Base-by-base conservation (phyloP, 2,329 filamentous ascomycete species). In the Pseudohalonectria lignicola region DNA sequence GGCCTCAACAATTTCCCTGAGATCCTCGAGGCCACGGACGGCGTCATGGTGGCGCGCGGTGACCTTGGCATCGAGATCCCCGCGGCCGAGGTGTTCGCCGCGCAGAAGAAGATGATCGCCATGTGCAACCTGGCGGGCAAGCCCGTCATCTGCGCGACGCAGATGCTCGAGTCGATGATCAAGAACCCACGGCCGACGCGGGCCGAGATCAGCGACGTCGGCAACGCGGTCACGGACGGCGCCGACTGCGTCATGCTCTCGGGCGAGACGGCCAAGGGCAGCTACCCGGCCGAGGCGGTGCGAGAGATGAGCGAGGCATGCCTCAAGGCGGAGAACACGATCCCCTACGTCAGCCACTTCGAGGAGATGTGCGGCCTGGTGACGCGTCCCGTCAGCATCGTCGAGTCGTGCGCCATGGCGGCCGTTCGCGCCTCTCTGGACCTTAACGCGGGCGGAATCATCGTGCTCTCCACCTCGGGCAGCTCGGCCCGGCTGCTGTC, bases 81-180 rank as follows among this genome's bases (percentile, higher is more conserved):
- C 36, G 90, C 92, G 44, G 86, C 90, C 47, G 92, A 98, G 74
- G 92, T 98, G 49, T 98, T 98, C 66, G 86, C 94, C 51, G 92
- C 92, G 41, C 92, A 98, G 75, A 98, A 98, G 83, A 98, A 98
- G 86, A 88, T 98, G 77, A 98, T 98, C 65, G 88, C 92, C 67
- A 96, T 96, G 81, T 98, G 92, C 79, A 98, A 98, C 74, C 80
- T 95, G 59, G 88, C 87, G 51, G 92, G 92, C 66, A 98, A 98
- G 77, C 92, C 92, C 50, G 88, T 90, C 62, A 95, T 98, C 62
- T 96, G 90, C 67, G 92, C 92, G 43, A 98, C 92, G 30, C 92
- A 98, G 74, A 98, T 98, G 92, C 78, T 98, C 51, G 92, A 98
- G 77, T 94, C 87, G 47, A 98, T 98, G 92, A 98, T 94, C 65